phyloP scores from a whole-genome alignment of 176 grass and related monocot genomes.

The Poa pratensis region DNA sequence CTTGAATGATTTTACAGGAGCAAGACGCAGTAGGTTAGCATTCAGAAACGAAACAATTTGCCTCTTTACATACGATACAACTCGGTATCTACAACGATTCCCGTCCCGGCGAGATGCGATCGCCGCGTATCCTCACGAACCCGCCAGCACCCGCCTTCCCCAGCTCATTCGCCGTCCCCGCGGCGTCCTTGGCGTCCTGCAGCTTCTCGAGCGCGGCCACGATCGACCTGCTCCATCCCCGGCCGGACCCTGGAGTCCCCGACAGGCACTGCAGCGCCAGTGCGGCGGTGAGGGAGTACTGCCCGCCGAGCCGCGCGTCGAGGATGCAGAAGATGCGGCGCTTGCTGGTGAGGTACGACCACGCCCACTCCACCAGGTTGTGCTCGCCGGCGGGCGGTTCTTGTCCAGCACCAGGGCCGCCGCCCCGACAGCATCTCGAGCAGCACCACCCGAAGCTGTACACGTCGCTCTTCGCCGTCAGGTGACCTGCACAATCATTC shows the following conservation, averaged over 20 bases:
- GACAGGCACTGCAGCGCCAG: slow-evolving; percentile 63
- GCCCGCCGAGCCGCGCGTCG: slow-evolving; percentile 56
- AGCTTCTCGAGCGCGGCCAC: slow-evolving; percentile 55
- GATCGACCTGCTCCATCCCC: slow-evolving; percentile 54
- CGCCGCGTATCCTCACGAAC: background rate
- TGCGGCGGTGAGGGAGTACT: slow-evolving; percentile 52
- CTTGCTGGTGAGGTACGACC: slow-evolving; percentile 56
- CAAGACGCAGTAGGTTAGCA: background rate
- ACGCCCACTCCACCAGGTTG: slow-evolving; percentile 79
- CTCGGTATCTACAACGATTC: too few species aligned
- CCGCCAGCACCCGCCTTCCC: background rate
- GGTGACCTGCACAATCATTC: slow-evolving; percentile 43
- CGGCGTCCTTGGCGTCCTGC: slow-evolving; percentile 36
- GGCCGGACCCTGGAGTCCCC: slow-evolving; percentile 58
- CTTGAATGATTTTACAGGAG: background rate
- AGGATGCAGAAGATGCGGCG: slow-evolving; percentile 55
- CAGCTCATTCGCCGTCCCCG: background rate
- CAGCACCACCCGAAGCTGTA: slow-evolving; percentile 78
- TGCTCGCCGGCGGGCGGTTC: slow-evolving; percentile 62
- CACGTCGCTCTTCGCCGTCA: slow-evolving; percentile 92
- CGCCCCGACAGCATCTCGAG: slow-evolving; percentile 63
- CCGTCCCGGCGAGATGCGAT: too few species aligned
- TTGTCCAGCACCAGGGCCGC: slow-evolving; percentile 59
- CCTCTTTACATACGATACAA: too few species aligned
- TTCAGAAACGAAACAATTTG: background rate